Base-by-base conservation (phyloP, 768 basidiomycete genomes). In the Tylopilus rubrobrunneus region DNA sequence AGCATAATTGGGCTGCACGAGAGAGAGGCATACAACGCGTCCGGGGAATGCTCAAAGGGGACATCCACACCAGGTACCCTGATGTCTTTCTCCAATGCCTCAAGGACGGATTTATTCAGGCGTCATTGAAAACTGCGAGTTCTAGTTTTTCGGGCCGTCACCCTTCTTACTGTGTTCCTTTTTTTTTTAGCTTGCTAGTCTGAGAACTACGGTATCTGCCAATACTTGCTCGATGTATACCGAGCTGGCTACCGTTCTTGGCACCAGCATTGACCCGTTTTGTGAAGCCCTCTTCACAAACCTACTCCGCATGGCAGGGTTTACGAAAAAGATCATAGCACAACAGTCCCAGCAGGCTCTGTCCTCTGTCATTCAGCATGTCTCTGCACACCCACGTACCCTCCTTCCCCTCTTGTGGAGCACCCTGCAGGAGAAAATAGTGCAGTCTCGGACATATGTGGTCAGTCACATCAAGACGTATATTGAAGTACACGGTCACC, bases 301-400 rank as follows among this genome's bases (percentile, higher is more conserved):
- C 62, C 79, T 95, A 12, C 76, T 95, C 40, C 85, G 84, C 57
- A 88, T 98, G 89, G 84, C 89, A 28, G 85, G 84, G 8, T 85
- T 90, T 51, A 98, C 95, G 31, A 99, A 99, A 73, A 96, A 95
- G 68, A 85, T 98, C 45, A 81, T 84, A 23, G 92, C 89, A 5
- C 86, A 92, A 52, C 87, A 87, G 55, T 90, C 95, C 1, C 97
- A 98, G 67, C 74, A 78, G 2, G 76, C 83, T 1, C 79, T 91
- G 9, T 76, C 78, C 2, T 71, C 76, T n/a, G 74, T 98, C 54
- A 81, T 98, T 19, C 76, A 75, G 1, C 71, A 87, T 60, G 81
- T 85, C 2, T 85, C 90, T 4, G 76, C 83, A 45, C 87, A 85
- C 56, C 85, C 93, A 10, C 83, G 86, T 28, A 67, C 80, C 4